A percentile compares a stretch with the other conserved stretches of the same genome.
Conservation (phyloP, 1,139 yeast genomes). For the Magnusiomyces magnusii region DNA sequence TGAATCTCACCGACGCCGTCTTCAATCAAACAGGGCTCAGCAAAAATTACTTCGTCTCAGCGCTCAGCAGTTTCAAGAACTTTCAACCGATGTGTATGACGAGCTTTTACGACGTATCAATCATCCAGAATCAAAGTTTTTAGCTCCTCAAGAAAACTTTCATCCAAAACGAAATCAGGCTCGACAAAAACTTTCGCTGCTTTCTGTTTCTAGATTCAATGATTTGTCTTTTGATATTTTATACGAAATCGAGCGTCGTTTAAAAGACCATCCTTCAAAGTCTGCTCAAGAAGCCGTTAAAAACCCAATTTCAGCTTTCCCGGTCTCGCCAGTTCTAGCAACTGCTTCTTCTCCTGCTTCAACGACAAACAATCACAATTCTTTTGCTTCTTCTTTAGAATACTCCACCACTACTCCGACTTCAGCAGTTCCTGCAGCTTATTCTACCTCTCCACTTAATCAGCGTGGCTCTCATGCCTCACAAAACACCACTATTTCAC, state of each 20-base stretch:
- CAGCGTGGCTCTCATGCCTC: neutral
- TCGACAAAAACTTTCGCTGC: slow-evolving; percentile 78
- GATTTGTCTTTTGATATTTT: slow-evolving; percentile 88
- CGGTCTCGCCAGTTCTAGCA: neutral
- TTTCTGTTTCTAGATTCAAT: slow-evolving; percentile 74
- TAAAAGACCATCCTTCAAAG: slow-evolving; percentile 24
- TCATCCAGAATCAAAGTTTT: neutral
- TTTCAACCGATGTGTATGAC: slow-evolving; percentile 89
- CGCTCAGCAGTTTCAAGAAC: slow-evolving; percentile 74
- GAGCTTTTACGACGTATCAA: slow-evolving; percentile 72
- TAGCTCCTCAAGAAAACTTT: slow-evolving; percentile 36
- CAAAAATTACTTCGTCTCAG: slow-evolving; percentile 77
- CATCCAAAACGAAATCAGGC: slow-evolving; percentile 97
- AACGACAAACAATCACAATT: too few species aligned
- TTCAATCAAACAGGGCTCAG: slow-evolving; percentile 54
- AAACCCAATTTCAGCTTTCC: neutral
- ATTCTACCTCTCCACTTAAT: neutral
- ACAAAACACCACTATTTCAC: neutral
- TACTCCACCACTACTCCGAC: too few species aligned
- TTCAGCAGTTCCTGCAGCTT: neutral
- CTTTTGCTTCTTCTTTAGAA: neutral
- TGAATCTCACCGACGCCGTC: slow-evolving; percentile 12
- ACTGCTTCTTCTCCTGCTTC: neutral
- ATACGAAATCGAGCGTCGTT: slow-evolving; percentile 78
- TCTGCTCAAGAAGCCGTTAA: neutral